Percentiles rank a stretch among this genome's conserved stretches.
phyloP scores from a whole-genome alignment of 2,329 filamentous ascomycete species.

The Biscogniauxia sp. region DNA sequence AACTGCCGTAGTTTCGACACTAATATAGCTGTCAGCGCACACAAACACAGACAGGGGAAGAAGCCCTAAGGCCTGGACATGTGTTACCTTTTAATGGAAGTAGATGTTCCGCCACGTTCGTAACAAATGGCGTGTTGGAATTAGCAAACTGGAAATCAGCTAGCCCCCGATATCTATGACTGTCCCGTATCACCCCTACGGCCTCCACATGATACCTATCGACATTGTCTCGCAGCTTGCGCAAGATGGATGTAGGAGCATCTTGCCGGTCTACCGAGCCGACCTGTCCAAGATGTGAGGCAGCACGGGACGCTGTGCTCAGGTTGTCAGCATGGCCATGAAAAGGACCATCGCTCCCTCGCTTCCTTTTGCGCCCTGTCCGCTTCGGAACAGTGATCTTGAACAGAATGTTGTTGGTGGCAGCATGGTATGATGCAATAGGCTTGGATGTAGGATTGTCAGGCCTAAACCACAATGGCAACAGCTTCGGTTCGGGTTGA shows the following conservation, averaged over 20 bases:
- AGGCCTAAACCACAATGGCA: conserved; percentile 74
- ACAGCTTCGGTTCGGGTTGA: conserved; percentile 41
- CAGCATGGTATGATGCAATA: conserved; percentile 70
- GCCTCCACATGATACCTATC: conserved; percentile 65
- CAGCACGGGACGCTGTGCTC: conserved; percentile 12
- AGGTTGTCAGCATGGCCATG: conserved; percentile 40
- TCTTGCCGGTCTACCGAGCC: conserved; percentile 49
- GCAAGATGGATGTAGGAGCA: conserved; percentile 53
- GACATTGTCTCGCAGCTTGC: conserved; percentile 68
- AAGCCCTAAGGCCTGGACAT: neutral
- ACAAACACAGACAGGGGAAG: neutral
- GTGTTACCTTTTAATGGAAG: conserved; percentile 66
- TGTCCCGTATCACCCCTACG: conserved; percentile 71
- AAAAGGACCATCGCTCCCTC: conserved; percentile 69
- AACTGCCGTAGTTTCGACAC: conserved; percentile 59
- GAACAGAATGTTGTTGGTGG: conserved; percentile 80
- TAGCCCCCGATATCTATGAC: conserved; percentile 81
- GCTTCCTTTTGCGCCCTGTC: conserved; percentile 82
- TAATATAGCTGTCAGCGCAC: conserved; percentile 27
- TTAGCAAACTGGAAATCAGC: conserved; percentile 85
- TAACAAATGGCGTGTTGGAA: conserved; percentile 65
- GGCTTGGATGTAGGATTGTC: conserved; percentile 77
- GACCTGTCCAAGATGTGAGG: conserved; percentile 26
- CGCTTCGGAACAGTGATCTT: conserved; percentile 83
- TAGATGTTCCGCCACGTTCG: conserved; percentile 67